Evolutionary conservation across 805 yeast genomes (phyloP).

Genomic region (Candida michaelii): DNA sequence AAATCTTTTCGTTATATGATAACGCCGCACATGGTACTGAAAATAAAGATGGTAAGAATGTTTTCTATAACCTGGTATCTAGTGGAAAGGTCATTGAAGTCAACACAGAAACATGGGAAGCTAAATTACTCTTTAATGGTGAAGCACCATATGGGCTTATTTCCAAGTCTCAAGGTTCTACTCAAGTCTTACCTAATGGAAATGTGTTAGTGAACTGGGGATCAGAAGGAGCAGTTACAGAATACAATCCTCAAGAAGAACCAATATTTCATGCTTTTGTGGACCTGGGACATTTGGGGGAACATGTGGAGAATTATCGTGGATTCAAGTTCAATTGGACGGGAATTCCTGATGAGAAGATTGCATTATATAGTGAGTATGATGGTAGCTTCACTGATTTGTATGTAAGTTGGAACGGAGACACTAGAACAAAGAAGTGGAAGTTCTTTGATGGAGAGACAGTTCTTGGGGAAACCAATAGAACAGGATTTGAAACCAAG

Average conservation of each 20-base stretch:
- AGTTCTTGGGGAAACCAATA: constrained; percentile 18
- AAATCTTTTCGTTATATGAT: constrained; percentile 35
- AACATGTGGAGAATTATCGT: constrained; percentile 31
- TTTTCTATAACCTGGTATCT: constrained; percentile 22
- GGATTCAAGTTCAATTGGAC: constrained; percentile 37
- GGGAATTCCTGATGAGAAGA: constrained; percentile 31
- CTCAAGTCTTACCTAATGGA: constrained; percentile 32
- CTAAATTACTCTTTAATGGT: constrained; percentile 23
- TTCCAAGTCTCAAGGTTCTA: constrained; percentile 32
- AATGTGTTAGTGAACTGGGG: constrained; percentile 39
- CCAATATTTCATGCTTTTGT: constrained; percentile 30
- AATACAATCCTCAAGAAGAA: constrained; percentile 26
- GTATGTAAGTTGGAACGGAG: constrained; percentile 42
- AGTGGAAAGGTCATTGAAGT: constrained; percentile 37
- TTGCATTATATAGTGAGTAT: constrained; percentile 24
- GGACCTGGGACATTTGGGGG: constrained; percentile 29
- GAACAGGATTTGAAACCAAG: constrained; percentile 30
- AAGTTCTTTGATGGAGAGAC: constrained; percentile 16
- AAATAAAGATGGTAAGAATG: constrained; percentile 24
- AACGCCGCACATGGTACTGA: constrained; percentile 39
- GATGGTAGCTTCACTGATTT: constrained; percentile 19
- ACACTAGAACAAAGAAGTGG: constrained; percentile 33
- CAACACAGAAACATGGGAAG: constrained; percentile 25
- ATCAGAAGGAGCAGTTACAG: constrained; percentile 39
- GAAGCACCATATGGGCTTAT: constrained; percentile 23